Conservation (phyloP, 1,139 yeast species). For the Yamadazyma siamensis region DNA sequence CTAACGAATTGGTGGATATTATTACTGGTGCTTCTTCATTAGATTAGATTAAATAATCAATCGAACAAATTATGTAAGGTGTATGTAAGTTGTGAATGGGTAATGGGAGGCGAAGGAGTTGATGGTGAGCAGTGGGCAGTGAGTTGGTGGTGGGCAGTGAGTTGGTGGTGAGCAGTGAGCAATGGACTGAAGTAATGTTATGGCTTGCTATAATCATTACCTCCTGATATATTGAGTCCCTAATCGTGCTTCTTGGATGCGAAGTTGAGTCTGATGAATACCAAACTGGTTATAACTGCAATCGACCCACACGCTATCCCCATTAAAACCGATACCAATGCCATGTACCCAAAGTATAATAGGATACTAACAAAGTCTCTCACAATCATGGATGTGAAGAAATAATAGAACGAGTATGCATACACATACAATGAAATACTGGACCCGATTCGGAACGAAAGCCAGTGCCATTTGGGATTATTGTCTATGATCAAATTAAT, state of each 20-base stretch:
- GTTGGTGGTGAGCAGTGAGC: too few species aligned
- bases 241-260: slow-evolving; percentile 58
- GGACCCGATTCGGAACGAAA: slow-evolving; percentile 69
- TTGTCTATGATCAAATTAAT: slow-evolving; percentile 55
- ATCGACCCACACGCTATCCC: slow-evolving; percentile 77
- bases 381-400: slow-evolving; percentile 51
- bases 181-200: too few species aligned
- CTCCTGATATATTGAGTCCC: too few species aligned
- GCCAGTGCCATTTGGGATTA: slow-evolving; percentile 83
- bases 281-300: slow-evolving; percentile 62
- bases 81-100: too few species aligned
- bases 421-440: slow-evolving; percentile 71
- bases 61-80: too few species aligned
- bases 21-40: slow-evolving; percentile 99
- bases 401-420: slow-evolving; percentile 67
- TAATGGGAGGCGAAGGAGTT: too few species aligned
- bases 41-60: slow-evolving; percentile 48
- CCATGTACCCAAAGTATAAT: slow-evolving; percentile 70
- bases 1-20: slow-evolving; percentile 98
- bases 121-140: too few species aligned
- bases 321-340: slow-evolving; percentile 58
- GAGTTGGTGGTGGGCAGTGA: too few species aligned
- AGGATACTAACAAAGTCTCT: slow-evolving; percentile 68
- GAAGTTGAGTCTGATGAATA: slow-evolving; percentile 58
- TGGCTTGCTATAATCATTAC: too few species aligned